These are phyloP conservation scores for Lithospermum erythrorhizon DNA, from an alignment of 257 asterid species.

Conservation along the genomic window DNA sequence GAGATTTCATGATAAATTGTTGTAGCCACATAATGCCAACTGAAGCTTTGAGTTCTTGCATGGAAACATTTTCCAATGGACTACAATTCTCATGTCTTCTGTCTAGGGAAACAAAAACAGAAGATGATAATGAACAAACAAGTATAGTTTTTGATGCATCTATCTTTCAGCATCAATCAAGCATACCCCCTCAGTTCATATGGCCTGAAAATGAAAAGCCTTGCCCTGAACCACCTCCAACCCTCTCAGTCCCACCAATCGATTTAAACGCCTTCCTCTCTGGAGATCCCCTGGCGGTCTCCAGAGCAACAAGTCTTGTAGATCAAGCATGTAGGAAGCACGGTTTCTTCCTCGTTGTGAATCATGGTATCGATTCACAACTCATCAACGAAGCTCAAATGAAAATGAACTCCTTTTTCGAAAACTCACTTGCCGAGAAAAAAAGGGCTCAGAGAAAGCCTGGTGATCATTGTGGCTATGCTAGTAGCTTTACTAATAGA, in stretches of 20 bases:
- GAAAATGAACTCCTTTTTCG: conserved; percentile 32
- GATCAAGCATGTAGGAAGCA: conserved; percentile 51
- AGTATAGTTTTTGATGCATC: conserved; percentile 40
- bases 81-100: conserved; percentile 5
- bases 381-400: conserved; percentile 40
- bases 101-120: conserved; percentile 11
- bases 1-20: background rate
- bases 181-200: conserved; percentile 60
- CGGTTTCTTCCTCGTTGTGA: conserved; percentile 52
- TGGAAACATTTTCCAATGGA: conserved; percentile 1
- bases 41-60: background rate
- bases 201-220: conserved; percentile 74
- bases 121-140: background rate
- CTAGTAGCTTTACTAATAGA: conserved; percentile 65
- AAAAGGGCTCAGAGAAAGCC: conserved; percentile 33
- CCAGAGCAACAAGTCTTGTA: conserved; percentile 22
- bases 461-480: conserved; percentile 64
- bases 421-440: conserved; percentile 36
- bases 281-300: conserved; percentile 27
- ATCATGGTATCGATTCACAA: conserved; percentile 50
- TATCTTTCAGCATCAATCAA: conserved; percentile 28
- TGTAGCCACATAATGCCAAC: background rate
- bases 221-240: conserved; percentile 27
- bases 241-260: conserved; percentile 38
- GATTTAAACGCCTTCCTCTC: conserved; percentile 42